A percentile compares a stretch with the other conserved stretches of the same genome.
These are phyloP conservation scores for Fraxinus americana DNA, from an alignment of 257 asterid species.

Conservation along the genomic window DNA sequence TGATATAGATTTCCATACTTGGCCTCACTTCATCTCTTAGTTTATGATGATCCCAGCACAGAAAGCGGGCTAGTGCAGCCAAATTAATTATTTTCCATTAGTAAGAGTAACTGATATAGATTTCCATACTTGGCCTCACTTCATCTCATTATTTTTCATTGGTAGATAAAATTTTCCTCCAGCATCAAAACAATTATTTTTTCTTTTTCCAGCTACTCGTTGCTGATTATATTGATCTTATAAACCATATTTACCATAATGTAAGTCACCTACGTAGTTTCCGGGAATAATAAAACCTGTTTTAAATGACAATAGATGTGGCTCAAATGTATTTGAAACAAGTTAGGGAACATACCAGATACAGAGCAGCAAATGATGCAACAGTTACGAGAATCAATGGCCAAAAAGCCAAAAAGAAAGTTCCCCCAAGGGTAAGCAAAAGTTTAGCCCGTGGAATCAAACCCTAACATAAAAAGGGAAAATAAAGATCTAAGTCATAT, in stretches of 20 bases:
- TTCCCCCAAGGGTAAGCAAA: constrained; percentile 88
- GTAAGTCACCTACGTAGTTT: neutral
- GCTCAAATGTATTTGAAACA: constrained; percentile 5
- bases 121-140: neutral
- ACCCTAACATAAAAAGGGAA: constrained; percentile 52
- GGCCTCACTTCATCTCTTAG: neutral
- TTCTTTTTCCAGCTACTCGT: neutral
- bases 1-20: neutral
- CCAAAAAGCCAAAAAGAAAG: constrained; percentile 86
- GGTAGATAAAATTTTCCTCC: neutral
- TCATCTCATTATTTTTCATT: neutral
- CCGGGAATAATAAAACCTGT: neutral
- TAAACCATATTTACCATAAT: neutral
- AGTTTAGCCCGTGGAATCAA: constrained; percentile 87
- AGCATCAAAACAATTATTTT: neutral
- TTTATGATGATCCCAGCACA: neutral
- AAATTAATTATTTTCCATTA: neutral
- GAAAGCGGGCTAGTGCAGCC: neutral
- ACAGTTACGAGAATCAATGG: constrained; percentile 76
- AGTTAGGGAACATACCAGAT: constrained; percentile 63
- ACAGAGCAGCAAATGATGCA: constrained; percentile 58
- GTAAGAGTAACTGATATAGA: neutral
- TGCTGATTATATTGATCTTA: neutral
- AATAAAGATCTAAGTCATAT: constrained; percentile 1
- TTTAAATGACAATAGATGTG: neutral